phyloP scores from a whole-genome alignment of 73 alveolate genomes.

The Symbiodinium natans region DNA sequence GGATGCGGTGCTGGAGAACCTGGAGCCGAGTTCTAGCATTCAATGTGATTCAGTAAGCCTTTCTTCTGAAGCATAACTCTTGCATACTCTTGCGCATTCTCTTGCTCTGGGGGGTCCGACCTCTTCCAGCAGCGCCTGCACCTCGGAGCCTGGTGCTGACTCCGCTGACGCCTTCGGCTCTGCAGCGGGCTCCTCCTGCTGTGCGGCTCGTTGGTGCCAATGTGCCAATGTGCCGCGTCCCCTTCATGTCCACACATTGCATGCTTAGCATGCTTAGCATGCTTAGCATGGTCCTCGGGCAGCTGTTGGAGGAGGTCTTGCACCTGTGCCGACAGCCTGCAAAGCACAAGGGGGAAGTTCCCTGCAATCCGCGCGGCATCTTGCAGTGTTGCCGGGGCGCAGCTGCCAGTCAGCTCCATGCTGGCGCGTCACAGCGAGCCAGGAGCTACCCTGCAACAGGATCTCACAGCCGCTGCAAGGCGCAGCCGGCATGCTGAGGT shows the following conservation, averaged over 20 bases:
- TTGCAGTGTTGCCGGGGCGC: neutral
- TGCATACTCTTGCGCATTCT: too few relatives aligned
- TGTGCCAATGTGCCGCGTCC: too few relatives aligned
- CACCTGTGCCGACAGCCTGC: neutral
- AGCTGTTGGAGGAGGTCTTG: slow-evolving; percentile 19
- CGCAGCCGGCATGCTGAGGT: too few relatives aligned
- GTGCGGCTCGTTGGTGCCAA: neutral
- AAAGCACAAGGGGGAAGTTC: neutral
- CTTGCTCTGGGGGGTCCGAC: too few relatives aligned
- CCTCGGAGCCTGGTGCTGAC: neutral
- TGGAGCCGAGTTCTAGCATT: neutral
- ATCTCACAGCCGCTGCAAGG: neutral
- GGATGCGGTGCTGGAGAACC: neutral
- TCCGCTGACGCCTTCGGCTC: neutral
- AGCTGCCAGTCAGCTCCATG: slow-evolving; percentile 47
- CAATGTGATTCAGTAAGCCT: neutral
- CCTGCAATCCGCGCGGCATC: neutral
- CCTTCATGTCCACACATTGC: neutral
- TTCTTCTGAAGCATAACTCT: neutral
- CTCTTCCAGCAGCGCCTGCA: neutral
- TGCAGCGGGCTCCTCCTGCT: neutral
- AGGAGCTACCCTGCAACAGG: slow-evolving; percentile 11
- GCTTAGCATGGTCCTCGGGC: slow-evolving; percentile 12
- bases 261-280: too few relatives aligned
- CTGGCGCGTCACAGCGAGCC: slow-evolving; percentile 70